Conservation (phyloP, 768 basidiomycete species). For the Russula emetica region DNA sequence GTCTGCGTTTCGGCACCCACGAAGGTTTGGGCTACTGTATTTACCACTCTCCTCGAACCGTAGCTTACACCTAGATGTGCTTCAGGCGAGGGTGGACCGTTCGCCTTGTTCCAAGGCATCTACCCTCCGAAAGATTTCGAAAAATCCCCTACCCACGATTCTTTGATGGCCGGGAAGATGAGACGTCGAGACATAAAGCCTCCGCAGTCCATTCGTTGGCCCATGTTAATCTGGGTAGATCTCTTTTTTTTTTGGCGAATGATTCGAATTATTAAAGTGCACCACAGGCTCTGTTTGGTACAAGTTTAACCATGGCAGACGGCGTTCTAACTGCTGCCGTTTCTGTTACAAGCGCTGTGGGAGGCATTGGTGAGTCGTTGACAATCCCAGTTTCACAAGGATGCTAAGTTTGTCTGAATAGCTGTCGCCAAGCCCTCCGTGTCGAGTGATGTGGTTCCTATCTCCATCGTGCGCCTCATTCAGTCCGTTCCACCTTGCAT, state of each 20-base stretch:
- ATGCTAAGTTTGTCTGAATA: neutral
- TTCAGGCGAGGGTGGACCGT: constrained; percentile 63
- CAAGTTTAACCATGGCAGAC: constrained; percentile 62
- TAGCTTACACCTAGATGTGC: constrained; percentile 10
- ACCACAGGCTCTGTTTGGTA: constrained; percentile 56
- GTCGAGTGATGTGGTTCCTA: constrained; percentile 44
- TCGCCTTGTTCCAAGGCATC: constrained; percentile 58
- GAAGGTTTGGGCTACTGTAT: constrained; percentile 40
- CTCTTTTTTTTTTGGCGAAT: constrained; percentile 5
- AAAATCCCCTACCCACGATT: constrained; percentile 27
- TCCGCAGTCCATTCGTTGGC: constrained; percentile 40
- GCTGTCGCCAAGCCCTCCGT: constrained; percentile 54
- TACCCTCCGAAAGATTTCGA: constrained; percentile 42
- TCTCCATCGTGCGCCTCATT: constrained; percentile 49
- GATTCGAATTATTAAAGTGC: neutral
- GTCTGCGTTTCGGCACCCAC: constrained; percentile 45
- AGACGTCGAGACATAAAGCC: constrained; percentile 12
- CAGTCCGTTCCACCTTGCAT: neutral
- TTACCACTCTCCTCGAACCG: neutral
- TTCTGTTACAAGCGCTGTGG: constrained; percentile 62
- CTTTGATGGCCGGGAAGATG: constrained; percentile 23
- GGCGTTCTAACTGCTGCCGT: constrained; percentile 68
- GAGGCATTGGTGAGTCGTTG: constrained; percentile 44
- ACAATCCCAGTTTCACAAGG: neutral
- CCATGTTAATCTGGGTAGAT: constrained; percentile 52